Percentiles rank a stretch among this genome's conserved stretches.
Conservation (phyloP, 2,329 filamentous ascomycete species). For the Aspergillus pseudoviridinutans region DNA sequence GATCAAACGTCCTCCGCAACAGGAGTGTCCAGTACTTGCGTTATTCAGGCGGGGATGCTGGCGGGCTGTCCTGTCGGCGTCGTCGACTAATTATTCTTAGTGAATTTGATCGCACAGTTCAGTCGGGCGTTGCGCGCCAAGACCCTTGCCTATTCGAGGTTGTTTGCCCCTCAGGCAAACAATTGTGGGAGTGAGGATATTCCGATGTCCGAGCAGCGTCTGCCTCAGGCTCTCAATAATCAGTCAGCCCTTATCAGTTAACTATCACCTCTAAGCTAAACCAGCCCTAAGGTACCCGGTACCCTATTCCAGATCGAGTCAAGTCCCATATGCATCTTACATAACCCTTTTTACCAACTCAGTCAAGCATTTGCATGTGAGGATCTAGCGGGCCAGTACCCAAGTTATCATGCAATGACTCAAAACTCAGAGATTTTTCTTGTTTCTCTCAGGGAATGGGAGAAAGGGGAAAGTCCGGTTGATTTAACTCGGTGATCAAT, state of each 20-base stretch:
- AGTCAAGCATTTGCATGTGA: neutral
- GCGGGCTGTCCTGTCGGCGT: constrained; percentile 27
- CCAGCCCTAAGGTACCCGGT: neutral
- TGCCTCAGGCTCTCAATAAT: neutral
- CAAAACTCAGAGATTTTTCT: neutral
- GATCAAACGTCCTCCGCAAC: constrained; percentile 18
- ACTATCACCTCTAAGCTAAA: neutral
- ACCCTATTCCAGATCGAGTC: neutral
- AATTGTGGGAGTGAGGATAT: neutral
- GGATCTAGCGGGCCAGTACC: neutral
- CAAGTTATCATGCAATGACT: neutral
- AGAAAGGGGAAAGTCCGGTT: neutral
- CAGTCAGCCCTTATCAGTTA: neutral
- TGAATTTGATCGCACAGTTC: constrained; percentile 43
- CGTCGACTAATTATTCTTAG: constrained; percentile 22
- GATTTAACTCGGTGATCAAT: neutral
- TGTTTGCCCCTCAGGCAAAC: constrained; percentile 1
- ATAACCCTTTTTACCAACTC: neutral
- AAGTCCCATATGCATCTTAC: neutral
- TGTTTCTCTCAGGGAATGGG: neutral
- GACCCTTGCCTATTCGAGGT: constrained; percentile 20
- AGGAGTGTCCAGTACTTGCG: constrained; percentile 15
- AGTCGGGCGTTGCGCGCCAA: constrained; percentile 28
- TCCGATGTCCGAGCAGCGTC: neutral
- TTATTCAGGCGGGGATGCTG: constrained; percentile 24